phyloP scores from a whole-genome alignment of 768 basidiomycete genomes.

The Suillus spraguei region DNA sequence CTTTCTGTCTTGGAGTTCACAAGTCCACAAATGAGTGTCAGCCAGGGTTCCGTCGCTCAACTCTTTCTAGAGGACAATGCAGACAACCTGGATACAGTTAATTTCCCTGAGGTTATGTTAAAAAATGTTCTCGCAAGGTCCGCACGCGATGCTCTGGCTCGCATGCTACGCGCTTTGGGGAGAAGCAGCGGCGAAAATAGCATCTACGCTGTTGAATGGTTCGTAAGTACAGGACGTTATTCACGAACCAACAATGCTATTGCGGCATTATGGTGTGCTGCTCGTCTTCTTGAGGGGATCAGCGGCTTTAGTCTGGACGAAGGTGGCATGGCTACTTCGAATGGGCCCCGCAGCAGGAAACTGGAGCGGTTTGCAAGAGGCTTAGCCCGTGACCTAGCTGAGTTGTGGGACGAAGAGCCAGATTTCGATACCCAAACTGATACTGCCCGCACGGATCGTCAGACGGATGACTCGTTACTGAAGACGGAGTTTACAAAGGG shows the following conservation, averaged over 20 bases:
- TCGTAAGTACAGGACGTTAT: conserved; percentile 54
- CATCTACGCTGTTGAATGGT: conserved; percentile 84
- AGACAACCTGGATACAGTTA: conserved; percentile 33
- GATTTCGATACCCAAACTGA: conserved; percentile 27
- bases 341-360: conserved; percentile 42
- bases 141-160: conserved; percentile 56
- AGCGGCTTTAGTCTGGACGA: conserved; percentile 47
- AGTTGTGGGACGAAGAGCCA: conserved; percentile 66
- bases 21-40: conserved; percentile 50
- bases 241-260: conserved; percentile 51
- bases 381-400: conserved; percentile 63
- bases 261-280: conserved; percentile 85
- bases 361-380: conserved; percentile 67
- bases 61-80: conserved; percentile 57
- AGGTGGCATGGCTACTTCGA: conserved; percentile 22
- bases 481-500: conserved; percentile 69
- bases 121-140: conserved; percentile 54
- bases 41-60: conserved; percentile 51
- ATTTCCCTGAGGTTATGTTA: conserved; percentile 65
- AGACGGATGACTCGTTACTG: conserved; percentile 39
- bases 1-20: conserved; percentile 80
- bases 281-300: conserved; percentile 74
- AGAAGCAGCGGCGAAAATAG: conserved; percentile 65
- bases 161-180: conserved; percentile 78
- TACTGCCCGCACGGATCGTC: conserved; percentile 15